These are phyloP conservation scores for Sherardia arvensis DNA, from an alignment of 257 asterid genomes.

Conservation along the genomic window DNA sequence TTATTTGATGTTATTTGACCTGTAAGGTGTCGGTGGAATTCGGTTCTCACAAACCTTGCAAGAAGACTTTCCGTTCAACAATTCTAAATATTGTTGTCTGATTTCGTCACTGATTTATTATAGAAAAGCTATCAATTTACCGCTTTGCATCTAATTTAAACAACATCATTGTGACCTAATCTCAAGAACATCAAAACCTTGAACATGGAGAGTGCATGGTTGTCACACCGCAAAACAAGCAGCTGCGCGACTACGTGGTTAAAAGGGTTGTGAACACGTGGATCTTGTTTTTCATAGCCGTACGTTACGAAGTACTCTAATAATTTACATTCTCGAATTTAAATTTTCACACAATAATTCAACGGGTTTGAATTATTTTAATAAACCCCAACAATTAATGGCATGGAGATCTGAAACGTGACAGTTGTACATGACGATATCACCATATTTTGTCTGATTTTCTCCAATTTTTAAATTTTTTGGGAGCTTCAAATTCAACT, in stretches of 20 bases:
- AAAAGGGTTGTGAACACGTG: neutral
- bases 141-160: no score
- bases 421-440: conserved; percentile 34
- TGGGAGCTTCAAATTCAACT: conserved; percentile 1
- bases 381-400: neutral
- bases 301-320: neutral
- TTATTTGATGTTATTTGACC: no score
- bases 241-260: neutral
- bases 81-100: no score
- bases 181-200: no score
- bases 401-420: conserved; percentile 31
- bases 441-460: conserved; percentile 18
- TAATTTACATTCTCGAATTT: neutral
- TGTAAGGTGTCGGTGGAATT: no score
- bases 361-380: neutral
- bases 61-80: no score
- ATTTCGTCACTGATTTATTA: no score
- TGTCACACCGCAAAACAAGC: neutral
- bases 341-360: neutral
- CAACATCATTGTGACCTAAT: no score
- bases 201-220: neutral
- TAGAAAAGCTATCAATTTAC: no score
- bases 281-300: neutral
- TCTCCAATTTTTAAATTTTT: neutral
- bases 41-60: no score